Conservation (phyloP, 2,329 filamentous ascomycete species). For the Cladorrhinum sp. region DNA sequence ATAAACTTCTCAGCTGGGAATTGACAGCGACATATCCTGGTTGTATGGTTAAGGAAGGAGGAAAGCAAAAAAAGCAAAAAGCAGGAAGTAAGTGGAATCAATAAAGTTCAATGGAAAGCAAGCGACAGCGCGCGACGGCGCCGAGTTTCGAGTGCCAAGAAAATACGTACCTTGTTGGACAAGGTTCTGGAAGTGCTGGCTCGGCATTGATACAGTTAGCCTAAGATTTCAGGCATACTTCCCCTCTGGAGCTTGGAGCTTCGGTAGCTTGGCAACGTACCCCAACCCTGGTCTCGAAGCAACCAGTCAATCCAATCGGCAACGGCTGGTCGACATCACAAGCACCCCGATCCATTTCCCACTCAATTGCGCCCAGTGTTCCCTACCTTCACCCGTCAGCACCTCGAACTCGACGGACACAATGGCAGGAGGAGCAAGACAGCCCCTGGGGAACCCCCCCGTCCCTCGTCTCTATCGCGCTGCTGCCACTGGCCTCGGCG, state of each 20-base stretch:
- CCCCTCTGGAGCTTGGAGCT: not conserved
- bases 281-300: slow-evolving; percentile 14
- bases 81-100: not conserved
- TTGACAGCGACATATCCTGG: slow-evolving; percentile 16
- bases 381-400: slow-evolving; percentile 9
- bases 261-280: slow-evolving; percentile 8
- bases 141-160: not conserved
- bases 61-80: slow-evolving; percentile 6
- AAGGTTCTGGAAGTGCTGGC: slow-evolving; percentile 7
- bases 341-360: slow-evolving; percentile 5
- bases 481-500: slow-evolving; percentile 80
- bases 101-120: slow-evolving; percentile 10
- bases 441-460: slow-evolving; percentile 37
- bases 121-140: not conserved
- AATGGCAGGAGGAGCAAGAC: slow-evolving; percentile 31
- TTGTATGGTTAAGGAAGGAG: not conserved
- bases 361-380: slow-evolving; percentile 8
- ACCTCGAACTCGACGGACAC: slow-evolving; percentile 21
- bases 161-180: slow-evolving; percentile 19
- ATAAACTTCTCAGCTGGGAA: slow-evolving; percentile 18
- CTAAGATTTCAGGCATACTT: slow-evolving; percentile 10
- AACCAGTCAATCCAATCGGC: slow-evolving; percentile 9
- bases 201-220: not conserved
- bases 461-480: slow-evolving; percentile 71
- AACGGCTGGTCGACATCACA: slow-evolving; percentile 5